Evolutionary conservation across 176 grass and related monocot genomes (phyloP).

Genomic region (Raddia guianensis): DNA sequence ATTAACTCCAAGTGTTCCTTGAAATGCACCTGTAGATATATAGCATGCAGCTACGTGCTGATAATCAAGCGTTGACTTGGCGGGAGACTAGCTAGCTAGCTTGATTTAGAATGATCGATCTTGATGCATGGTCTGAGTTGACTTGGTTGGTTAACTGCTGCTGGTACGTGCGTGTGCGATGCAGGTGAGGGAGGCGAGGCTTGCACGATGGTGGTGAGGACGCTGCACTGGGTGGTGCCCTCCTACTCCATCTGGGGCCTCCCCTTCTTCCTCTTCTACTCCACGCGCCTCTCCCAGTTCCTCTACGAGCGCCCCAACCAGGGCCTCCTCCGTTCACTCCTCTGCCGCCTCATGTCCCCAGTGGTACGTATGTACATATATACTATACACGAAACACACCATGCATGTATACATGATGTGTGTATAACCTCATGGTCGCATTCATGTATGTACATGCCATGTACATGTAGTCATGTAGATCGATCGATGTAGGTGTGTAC

Average conservation of each 20-base stretch:
- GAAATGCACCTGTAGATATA: background rate
- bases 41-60: background rate
- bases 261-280: constrained; percentile 95
- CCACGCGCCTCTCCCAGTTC: constrained; percentile 83
- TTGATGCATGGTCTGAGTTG: background rate
- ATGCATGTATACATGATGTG: no score
- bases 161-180: background rate
- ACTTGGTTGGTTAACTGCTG: background rate
- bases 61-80: background rate
- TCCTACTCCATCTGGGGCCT: constrained; percentile 98
- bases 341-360: constrained; percentile 68
- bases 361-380: constrained; percentile 53
- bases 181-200: constrained; percentile 69
- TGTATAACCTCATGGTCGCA: no score
- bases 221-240: constrained; percentile 91
- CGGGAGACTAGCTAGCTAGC: background rate
- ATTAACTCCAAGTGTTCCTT: background rate
- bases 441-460: no score
- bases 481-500: no score
- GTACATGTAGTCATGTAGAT: no score
- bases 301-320: constrained; percentile 82
- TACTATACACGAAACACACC: background rate
- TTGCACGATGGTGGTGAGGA: constrained; percentile 90
- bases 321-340: constrained; percentile 62
- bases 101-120: background rate